Evolutionary conservation across 495 filamentous ascomycete species (phyloP).

Genomic region (Xylaria cubensis): DNA sequence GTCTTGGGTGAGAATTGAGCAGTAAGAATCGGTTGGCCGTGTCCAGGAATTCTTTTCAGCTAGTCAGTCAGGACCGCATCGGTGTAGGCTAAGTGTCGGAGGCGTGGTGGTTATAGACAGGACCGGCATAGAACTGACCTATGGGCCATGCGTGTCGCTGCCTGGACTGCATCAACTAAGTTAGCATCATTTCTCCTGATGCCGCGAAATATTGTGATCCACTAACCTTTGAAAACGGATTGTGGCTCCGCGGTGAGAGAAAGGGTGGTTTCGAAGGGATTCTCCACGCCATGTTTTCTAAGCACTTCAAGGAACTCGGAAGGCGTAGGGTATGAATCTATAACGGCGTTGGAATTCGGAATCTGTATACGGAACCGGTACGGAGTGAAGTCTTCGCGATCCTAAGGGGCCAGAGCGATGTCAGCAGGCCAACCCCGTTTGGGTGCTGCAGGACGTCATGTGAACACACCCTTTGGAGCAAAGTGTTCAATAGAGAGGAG

Average conservation of each 20-base stretch:
- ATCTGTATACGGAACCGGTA: constrained; percentile 83
- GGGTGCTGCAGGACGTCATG: constrained; percentile 4
- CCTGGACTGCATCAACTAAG: constrained; percentile 64
- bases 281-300: constrained; percentile 55
- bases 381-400: constrained; percentile 83
- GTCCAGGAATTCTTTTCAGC: constrained; percentile 69
- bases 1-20: constrained; percentile 85
- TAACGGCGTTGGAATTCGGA: constrained; percentile 63
- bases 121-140: constrained; percentile 40
- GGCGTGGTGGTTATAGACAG: not conserved
- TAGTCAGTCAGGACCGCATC: constrained; percentile 1
- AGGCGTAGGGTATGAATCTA: constrained; percentile 72
- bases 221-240: constrained; percentile 75
- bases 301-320: constrained; percentile 53
- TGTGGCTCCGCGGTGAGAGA: constrained; percentile 86
- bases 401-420: constrained; percentile 26
- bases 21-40: constrained; percentile 89
- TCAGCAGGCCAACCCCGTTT: constrained; percentile 24
- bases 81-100: not conserved
- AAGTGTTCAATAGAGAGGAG: constrained; percentile 86
- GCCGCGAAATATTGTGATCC: not conserved
- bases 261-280: constrained; percentile 62
- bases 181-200: constrained; percentile 1
- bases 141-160: constrained; percentile 87
- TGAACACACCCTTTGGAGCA: constrained; percentile 78